Conservation (phyloP, 1,284 basidiomycete genomes). For the Ganoderma lingzhi region DNA sequence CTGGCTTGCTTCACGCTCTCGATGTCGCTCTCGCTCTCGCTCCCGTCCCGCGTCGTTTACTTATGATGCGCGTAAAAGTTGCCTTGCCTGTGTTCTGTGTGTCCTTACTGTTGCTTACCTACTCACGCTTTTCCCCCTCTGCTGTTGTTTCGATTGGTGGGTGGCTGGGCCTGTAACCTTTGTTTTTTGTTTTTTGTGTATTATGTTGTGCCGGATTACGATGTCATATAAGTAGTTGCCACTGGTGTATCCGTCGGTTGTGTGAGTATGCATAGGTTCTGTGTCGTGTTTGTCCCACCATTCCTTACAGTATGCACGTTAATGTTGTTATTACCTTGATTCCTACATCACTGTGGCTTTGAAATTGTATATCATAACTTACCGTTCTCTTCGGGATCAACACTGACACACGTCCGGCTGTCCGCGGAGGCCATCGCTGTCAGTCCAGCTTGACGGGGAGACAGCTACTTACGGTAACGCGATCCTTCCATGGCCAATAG, state of each 20-base stretch:
- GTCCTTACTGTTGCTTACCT: not conserved
- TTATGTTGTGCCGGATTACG: not conserved
- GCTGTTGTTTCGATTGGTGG: too few species aligned
- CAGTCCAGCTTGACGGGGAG: too few species aligned
- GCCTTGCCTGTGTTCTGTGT: not conserved
- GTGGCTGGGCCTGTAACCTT: not conserved
- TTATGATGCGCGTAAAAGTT: not conserved
- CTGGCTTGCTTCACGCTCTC: constrained; percentile 5
- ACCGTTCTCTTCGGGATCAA: too few species aligned
- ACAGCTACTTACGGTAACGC: too few species aligned
- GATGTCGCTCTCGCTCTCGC: not conserved
- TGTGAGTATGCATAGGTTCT: not conserved
- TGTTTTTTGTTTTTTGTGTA: not conserved
- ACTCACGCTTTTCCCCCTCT: not conserved
- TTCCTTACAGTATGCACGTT: not conserved
- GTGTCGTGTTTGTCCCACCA: not conserved
- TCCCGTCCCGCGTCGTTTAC: not conserved
- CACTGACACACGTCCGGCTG: too few species aligned
- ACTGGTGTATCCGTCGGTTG: not conserved
- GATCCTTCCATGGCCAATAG: too few species aligned
- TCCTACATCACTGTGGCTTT: too few species aligned
- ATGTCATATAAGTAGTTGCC: not conserved
- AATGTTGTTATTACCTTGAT: not conserved
- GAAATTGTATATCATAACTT: too few species aligned
- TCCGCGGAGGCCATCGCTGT: too few species aligned